phyloP scores from a whole-genome alignment of 73 alveolate genomes.

The Halteria grandinella region DNA sequence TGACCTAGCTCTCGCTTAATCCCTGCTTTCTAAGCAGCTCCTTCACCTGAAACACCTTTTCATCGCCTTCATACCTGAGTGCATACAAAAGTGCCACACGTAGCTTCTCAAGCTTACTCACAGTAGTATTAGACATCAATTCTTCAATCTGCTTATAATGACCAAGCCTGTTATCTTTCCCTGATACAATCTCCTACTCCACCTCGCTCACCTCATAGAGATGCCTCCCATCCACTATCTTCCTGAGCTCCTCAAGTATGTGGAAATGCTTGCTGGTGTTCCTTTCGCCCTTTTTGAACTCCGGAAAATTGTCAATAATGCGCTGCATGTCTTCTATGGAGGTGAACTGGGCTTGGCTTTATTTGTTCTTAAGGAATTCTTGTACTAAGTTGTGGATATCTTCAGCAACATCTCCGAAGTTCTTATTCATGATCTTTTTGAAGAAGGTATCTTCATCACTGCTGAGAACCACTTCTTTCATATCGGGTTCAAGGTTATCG shows the following conservation, averaged over 20 bases:
- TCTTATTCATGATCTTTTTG: constrained; percentile 76
- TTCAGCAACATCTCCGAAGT: constrained; percentile 94
- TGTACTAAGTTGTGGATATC: constrained; percentile 77
- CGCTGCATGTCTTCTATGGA: constrained; percentile 89
- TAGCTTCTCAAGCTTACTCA: constrained; percentile 77
- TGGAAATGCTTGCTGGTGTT: constrained; percentile 95
- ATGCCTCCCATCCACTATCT: constrained; percentile 76
- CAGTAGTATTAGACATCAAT: constrained; percentile 62
- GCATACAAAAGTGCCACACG: constrained; percentile 87
- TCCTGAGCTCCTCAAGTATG: constrained; percentile 84
- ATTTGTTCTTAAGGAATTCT: constrained; percentile 53
- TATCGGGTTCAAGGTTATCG: constrained; percentile 41
- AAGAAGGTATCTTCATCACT: constrained; percentile 70
- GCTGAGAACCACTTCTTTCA: constrained; percentile 71
- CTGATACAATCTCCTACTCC: constrained; percentile 90
- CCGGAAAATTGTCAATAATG: constrained; percentile 84
- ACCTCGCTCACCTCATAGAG: constrained; percentile 78
- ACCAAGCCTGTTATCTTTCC: constrained; percentile 75
- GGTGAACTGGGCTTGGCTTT: constrained; percentile 73
- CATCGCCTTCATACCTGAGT: constrained; percentile 87
- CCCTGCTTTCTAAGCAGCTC: constrained; percentile 66
- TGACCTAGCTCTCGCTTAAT: constrained; percentile 64
- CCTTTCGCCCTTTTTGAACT: constrained; percentile 79
- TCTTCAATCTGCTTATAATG: constrained; percentile 59
- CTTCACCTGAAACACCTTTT: constrained; percentile 70